These are phyloP conservation scores for Nothopassalora personata DNA, from an alignment of 2,329 filamentous ascomycete species.

Conservation along the genomic window DNA sequence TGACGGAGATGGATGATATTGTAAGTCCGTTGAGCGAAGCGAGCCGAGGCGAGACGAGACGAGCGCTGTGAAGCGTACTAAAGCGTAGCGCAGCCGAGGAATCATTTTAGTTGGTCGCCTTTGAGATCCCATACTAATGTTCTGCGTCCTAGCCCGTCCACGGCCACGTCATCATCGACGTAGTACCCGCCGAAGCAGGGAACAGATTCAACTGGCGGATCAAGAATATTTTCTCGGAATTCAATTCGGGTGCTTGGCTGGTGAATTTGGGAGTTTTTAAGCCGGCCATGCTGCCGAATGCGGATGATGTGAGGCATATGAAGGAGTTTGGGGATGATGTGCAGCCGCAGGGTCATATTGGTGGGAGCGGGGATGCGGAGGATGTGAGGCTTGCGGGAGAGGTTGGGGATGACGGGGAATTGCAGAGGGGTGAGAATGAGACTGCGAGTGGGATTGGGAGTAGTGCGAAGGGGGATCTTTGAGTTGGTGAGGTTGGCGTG, in stretches of 20 bases:
- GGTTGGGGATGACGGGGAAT: no score
- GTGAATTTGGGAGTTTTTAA: slow-evolving; percentile 26
- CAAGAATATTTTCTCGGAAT: slow-evolving; percentile 28
- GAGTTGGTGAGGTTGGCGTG: no score
- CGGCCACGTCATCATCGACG: slow-evolving; percentile 20
- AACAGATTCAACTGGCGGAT: slow-evolving; percentile 22
- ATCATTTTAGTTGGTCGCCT: no score
- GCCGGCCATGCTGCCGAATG: slow-evolving; percentile 9
- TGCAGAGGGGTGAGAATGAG: no score
- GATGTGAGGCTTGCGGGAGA: neutral
- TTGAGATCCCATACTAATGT: neutral
- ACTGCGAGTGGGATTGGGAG: no score
- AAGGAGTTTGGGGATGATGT: slow-evolving; percentile 7
- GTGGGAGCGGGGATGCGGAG: neutral
- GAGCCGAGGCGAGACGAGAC: no score
- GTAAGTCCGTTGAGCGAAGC: slow-evolving; percentile 17
- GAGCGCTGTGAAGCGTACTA: no score
- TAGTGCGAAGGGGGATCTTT: no score
- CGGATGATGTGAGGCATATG: slow-evolving; percentile 11
- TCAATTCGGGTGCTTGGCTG: slow-evolving; percentile 33
- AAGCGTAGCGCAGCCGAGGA: no score
- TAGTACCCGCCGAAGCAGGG: slow-evolving; percentile 9
- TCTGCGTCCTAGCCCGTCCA: slow-evolving; percentile 13
- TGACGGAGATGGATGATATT: slow-evolving; percentile 22
- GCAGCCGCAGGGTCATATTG: neutral